Percentiles rank a stretch among this genome's conserved stretches.
Conservation (phyloP, 495 filamentous ascomycete species). For the Tuber borchii region DNA sequence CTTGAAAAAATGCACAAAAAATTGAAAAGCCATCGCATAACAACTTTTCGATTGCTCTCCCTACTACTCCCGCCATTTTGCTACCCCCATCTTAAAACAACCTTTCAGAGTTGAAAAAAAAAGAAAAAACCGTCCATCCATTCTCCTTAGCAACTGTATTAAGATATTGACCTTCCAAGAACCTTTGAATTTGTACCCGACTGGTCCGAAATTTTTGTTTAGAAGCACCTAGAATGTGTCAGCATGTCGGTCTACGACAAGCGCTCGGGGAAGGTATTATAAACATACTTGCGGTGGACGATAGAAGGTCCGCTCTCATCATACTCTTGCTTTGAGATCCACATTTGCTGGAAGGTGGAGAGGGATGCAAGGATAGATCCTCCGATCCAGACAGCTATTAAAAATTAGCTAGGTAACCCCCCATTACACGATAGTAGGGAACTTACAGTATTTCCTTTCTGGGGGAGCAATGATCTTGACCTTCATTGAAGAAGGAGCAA, state of each 20-base stretch:
- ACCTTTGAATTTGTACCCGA: conserved; percentile 18
- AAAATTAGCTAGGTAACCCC: conserved; percentile 21
- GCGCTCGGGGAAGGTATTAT: not conserved
- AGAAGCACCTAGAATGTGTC: conserved; percentile 40
- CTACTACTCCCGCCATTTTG: conserved; percentile 11
- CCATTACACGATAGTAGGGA: not conserved
- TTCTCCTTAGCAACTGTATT: conserved; percentile 25
- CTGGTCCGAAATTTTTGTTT: conserved; percentile 29
- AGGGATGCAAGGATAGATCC: conserved; percentile 98
- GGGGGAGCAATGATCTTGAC: conserved; percentile 98
- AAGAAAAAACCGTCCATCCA: conserved; percentile 11
- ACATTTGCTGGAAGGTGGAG: conserved; percentile 99
- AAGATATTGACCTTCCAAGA: conserved; percentile 28
- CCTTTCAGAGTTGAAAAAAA: not conserved
- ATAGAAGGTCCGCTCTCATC: conserved; percentile 99
- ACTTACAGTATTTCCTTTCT: conserved; percentile 94
- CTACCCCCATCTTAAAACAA: conserved; percentile 20
- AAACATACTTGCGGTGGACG: conserved; percentile 89
- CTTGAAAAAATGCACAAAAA: conserved; percentile 25
- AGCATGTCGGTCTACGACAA: not conserved
- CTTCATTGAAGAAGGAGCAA: conserved; percentile 97
- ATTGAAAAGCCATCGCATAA: conserved; percentile 27
- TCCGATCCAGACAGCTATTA: conserved; percentile 88
- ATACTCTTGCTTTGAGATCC: conserved; percentile 99
- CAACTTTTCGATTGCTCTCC: conserved; percentile 25